Base-by-base conservation (phyloP, 2,329 filamentous ascomycete genomes). In the Sporothrix variecibatus region DNA sequence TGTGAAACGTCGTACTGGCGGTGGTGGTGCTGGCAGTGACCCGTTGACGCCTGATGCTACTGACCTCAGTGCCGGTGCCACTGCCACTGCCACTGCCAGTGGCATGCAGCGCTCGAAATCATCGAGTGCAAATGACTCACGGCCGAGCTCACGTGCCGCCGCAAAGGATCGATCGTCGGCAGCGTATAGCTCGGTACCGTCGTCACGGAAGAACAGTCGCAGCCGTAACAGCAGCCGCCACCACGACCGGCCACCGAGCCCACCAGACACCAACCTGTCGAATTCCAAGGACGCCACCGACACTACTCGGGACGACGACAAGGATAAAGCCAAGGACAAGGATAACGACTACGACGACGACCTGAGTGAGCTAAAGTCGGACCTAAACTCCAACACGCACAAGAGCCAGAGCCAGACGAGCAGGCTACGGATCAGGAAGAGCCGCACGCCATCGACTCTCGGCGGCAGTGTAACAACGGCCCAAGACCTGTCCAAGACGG, bases 1-100 rank as follows among this genome's bases (percentile, higher is more conserved):
- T 8, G 26, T 46, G 28, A 23, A 79, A 56, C 72, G 68, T 7
- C 74, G 53, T 17, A 78, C 72, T 75, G 75, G 74, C 64, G 79
- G 76, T 67, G 79, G 76, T 67, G 40, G 40, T 43, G 77, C 75
- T 86, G 89, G 77, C 15, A 62, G 58, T 15, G 89, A 91, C 72
- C 87, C 87, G 0, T 81, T 87, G 68, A 94, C 93, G 0, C 93
- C 93, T 23, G 92, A 94, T 75, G 87, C 91, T 28, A 94, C 92
- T 28, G 92, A 94, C 79, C 78, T 93, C 28, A 89, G 90, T 71
- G 85, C 86, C 28, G 83, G 82, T 31, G 23, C 53, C 8, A 49
- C 43, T 49, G 64, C 34, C 34, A 34, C 34, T 3, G 2, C 34
- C 34, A 34, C 34, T 5, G 34, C 34, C 34, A n/a, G n/a, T 15